These are phyloP conservation scores for Leishmania braziliensis DNA, from an alignment of 208 protist species.

Conservation along the genomic window DNA sequence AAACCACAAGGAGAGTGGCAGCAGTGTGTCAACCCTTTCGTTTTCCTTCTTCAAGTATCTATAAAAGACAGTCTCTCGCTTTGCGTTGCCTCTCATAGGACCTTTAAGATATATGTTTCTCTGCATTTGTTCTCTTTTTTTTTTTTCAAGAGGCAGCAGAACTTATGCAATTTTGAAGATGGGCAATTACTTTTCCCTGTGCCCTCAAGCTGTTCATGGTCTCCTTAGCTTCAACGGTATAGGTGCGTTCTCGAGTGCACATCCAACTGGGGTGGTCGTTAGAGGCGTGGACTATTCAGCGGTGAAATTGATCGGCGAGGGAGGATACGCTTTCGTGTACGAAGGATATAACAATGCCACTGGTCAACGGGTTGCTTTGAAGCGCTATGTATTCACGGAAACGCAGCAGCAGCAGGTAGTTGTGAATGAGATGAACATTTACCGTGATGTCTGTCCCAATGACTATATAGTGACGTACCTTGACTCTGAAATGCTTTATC, in stretches of 20 bases:
- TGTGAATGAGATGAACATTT: slow-evolving; percentile 36
- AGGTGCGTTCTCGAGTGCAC: slow-evolving; percentile 6
- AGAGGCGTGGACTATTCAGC: slow-evolving; percentile 53
- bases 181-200: slow-evolving; percentile 36
- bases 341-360: slow-evolving; percentile 40
- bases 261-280: slow-evolving; percentile 37
- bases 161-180: background rate
- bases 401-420: slow-evolving; percentile 26
- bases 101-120: background rate
- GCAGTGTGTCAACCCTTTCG: background rate
- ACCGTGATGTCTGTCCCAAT: slow-evolving; percentile 37
- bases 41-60: background rate
- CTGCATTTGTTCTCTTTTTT: background rate
- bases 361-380: slow-evolving; percentile 43
- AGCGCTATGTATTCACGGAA: slow-evolving; percentile 46
- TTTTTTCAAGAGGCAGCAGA: background rate
- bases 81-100: background rate
- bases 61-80: background rate
- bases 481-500: slow-evolving; percentile 39
- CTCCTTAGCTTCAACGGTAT: slow-evolving; percentile 22
- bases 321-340: slow-evolving; percentile 66
- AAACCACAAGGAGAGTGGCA: background rate
- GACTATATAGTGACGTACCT: slow-evolving; percentile 40
- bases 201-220: slow-evolving; percentile 26
- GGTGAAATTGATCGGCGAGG: slow-evolving; percentile 55